Evolutionary conservation across 169 alveolate genomes (phyloP).

Genomic region (Amoebophrya sp.): DNA sequence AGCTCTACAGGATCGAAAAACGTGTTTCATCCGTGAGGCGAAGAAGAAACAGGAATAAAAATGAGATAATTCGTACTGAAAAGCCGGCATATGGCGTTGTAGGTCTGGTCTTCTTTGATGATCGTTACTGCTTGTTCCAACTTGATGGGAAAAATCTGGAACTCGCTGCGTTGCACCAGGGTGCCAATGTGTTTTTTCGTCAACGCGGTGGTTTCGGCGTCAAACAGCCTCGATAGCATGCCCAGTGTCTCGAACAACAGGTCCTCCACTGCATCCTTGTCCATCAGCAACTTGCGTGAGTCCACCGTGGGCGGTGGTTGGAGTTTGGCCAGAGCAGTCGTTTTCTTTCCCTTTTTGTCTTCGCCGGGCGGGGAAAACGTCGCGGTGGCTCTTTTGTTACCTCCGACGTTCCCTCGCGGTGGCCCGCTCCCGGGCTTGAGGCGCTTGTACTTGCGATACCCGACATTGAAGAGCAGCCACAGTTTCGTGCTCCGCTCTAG

Average conservation of each 20-base stretch:
- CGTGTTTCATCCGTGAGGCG: too few species aligned
- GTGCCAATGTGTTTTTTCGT: neutral
- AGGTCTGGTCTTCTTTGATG: constrained; percentile 26
- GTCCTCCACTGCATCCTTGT: neutral
- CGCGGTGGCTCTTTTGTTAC: too few species aligned
- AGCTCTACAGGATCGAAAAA: too few species aligned
- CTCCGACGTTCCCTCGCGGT: neutral
- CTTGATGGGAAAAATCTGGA: neutral
- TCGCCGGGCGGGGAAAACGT: too few species aligned
- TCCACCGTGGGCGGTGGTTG: too few species aligned
- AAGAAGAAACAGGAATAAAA: too few species aligned
- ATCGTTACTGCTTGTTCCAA: neutral
- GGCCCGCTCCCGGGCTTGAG: neutral
- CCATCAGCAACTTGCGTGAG: neutral
- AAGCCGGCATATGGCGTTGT: neutral
- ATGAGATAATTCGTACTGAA: neutral
- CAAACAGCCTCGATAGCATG: neutral
- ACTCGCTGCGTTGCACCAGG: neutral
- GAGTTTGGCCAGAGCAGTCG: too few species aligned
- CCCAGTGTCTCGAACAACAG: neutral
- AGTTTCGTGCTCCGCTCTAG: neutral
- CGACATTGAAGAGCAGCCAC: neutral
- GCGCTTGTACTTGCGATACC: neutral
- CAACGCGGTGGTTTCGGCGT: neutral
- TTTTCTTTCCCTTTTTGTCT: too few species aligned